Base-by-base conservation (phyloP, 345 rosid species). In the Heritiera littoralis region DNA sequence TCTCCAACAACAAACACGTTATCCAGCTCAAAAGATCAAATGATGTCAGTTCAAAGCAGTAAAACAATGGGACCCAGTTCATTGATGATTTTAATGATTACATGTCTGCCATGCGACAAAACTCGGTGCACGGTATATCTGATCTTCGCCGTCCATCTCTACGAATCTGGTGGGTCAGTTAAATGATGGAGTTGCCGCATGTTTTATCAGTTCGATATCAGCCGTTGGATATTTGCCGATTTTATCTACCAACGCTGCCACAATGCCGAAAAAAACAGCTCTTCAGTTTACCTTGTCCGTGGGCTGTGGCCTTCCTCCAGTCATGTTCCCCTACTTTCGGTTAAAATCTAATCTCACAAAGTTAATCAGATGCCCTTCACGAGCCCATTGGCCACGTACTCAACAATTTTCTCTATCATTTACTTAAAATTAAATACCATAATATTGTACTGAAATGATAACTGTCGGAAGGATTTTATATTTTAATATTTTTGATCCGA, bases 41-140 rank as follows among this genome's bases (percentile, higher is more conserved):
- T 51, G 55, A 12, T 51, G 17, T 51, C 55, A 51, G 17, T 5
- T 51, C 17, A 12, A 3, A 51, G 51, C 51, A 13, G 55, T 5
- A 0, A 4, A 45, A 18, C 5, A 23, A 32, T 9, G 79, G 63
- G 72, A 38, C 79, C 79, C 73, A 55, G 10, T 65, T 14, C 38
- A 9, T 59, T 30, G 67, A 49, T 38, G 38, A 35, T 54, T 13
- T 7, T 35, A 76, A 65, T 77, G 20, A 77, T 77, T 40, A 65
- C 64, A 77, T 65, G 73, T 38, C 35, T 51, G 14, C 73, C 79
- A 77, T 23, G 56, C 58, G 35, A 76, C 69, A 65, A 63, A 38
- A 35, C 9, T 28, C 7, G 35, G 30, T 8, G 71, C 60, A 75
- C 58, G 45, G 78, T 28, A 1, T 4, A 7, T 61, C 58, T 63